Evolutionary conservation across 2,329 filamentous ascomycete species (phyloP).

Genomic region (Akanthomyces uredinophilus): DNA sequence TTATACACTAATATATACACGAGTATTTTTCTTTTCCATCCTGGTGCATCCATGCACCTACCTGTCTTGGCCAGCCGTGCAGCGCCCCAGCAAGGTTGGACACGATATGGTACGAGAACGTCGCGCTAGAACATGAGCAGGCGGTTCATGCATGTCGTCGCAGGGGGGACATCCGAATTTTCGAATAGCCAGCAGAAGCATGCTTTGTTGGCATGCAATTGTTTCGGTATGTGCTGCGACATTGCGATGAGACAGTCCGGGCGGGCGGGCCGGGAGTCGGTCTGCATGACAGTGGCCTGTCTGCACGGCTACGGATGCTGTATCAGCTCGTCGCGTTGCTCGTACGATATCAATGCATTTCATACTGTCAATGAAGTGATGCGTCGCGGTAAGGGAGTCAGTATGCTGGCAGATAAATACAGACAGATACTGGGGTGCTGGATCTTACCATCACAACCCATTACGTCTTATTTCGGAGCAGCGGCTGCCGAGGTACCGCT

Average conservation of each 20-base stretch:
- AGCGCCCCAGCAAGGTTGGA: no score
- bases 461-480: no score
- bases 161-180: no score
- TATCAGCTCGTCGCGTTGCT: not conserved
- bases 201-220: not conserved
- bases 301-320: not conserved
- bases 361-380: not conserved
- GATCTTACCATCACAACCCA: not conserved
- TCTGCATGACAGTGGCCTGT: not conserved
- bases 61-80: no score
- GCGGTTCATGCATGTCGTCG: no score
- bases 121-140: no score
- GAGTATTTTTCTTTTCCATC: no score
- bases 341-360: not conserved
- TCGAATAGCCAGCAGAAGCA: no score
- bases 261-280: not conserved
- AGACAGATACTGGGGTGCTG: not conserved
- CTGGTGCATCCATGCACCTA: no score
- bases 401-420: not conserved
- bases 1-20: no score
- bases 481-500: no score
- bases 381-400: not conserved
- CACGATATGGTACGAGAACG: no score
- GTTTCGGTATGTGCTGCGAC: not conserved
- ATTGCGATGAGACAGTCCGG: not conserved